phyloP scores from a whole-genome alignment of 345 rosid genomes.

The Angophora floribunda region DNA sequence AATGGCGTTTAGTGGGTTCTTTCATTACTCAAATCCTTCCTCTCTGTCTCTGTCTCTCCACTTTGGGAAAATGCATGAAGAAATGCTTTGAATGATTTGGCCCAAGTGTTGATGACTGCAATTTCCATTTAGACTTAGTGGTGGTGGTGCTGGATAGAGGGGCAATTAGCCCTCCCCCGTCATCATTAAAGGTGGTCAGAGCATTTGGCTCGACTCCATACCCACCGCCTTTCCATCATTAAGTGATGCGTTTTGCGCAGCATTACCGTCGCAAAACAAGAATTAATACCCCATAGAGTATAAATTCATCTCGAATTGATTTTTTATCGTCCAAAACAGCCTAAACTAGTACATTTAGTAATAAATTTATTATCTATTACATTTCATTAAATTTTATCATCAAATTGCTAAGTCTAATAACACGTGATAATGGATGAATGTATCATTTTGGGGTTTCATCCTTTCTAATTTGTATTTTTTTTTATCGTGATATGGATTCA shows the following conservation, averaged over 20 bases:
- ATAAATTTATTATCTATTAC: too few relatives aligned
- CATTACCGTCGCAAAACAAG: background rate
- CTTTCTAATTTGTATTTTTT: accelerated
- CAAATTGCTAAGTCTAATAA: accelerated
- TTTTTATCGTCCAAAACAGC: too few relatives aligned
- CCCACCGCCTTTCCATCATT: background rate
- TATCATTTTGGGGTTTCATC: accelerated
- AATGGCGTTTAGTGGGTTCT: background rate
- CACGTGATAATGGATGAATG: accelerated
- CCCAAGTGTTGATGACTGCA: background rate
- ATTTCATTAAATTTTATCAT: accelerated
- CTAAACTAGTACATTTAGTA: too few relatives aligned
- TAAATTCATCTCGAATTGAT: too few relatives aligned
- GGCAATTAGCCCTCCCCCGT: background rate
- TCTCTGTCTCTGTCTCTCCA: background rate
- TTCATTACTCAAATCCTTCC: too few relatives aligned
- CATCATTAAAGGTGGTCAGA: background rate
- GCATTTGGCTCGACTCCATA: background rate
- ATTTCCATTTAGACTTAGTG: background rate
- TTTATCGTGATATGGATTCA: too few relatives aligned
- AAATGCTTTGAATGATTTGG: background rate
- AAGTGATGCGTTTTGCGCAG: background rate
- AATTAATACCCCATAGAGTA: too few relatives aligned
- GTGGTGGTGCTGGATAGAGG: background rate
- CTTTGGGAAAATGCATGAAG: background rate